Percentiles rank a stretch among this genome's conserved stretches.
Conservation (phyloP, 495 filamentous ascomycete species). For the Filosporella fistucella region DNA sequence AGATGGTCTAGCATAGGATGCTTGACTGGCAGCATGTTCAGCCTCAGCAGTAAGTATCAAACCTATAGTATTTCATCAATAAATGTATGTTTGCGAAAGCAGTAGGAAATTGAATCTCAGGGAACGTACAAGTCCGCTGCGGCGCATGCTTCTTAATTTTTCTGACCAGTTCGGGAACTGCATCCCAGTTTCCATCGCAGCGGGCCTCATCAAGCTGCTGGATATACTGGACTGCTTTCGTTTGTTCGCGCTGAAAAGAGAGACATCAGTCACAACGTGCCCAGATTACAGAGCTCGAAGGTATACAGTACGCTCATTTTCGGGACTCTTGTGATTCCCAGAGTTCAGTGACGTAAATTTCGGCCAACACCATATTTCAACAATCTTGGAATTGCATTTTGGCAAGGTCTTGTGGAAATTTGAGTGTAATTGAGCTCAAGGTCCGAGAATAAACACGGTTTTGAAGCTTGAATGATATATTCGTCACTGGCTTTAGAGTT, state of each 20-base stretch:
- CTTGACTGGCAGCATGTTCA: conserved; percentile 57
- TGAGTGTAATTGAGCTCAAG: too few species aligned
- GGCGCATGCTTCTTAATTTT: conserved; percentile 94
- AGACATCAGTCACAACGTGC: too few species aligned
- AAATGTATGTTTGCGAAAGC: neutral
- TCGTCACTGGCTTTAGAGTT: too few species aligned
- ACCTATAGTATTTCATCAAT: conserved; percentile 42
- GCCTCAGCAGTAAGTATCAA: conserved; percentile 69
- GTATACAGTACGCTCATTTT: conserved; percentile 26
- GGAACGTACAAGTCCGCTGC: conserved; percentile 69
- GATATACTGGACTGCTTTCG: conserved; percentile 77
- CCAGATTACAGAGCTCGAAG: too few species aligned
- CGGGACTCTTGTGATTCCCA: conserved; percentile 5
- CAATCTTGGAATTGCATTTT: too few species aligned
- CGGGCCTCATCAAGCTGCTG: conserved; percentile 78
- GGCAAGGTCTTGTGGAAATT: too few species aligned
- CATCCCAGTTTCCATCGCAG: conserved; percentile 83
- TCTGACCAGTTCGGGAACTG: conserved; percentile 81
- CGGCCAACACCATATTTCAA: too few species aligned
- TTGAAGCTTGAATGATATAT: too few species aligned
- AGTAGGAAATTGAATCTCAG: neutral
- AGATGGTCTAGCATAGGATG: conserved; percentile 38
- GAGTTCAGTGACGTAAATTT: too few species aligned
- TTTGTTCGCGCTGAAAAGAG: conserved; percentile 29
- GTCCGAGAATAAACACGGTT: too few species aligned